Conservation (phyloP, 129 eudicot genomes). For the Tagetes erecta region DNA sequence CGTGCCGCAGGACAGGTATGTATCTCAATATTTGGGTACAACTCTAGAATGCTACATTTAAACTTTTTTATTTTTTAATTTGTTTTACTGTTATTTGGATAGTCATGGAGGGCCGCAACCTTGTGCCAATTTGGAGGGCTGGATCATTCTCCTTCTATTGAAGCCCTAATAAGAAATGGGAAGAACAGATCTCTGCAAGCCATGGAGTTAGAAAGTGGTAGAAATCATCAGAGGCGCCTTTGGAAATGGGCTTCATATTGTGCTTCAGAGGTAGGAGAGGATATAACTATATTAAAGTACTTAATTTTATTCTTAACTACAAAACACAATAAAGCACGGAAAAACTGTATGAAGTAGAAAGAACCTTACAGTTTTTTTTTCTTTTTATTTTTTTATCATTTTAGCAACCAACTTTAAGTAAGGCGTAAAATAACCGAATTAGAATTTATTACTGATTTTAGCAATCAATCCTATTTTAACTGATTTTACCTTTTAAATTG, state of each 20-base stretch:
- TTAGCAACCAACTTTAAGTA: background rate
- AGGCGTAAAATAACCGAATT: background rate
- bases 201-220: conserved; percentile 87
- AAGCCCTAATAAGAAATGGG: conserved; percentile 77
- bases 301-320: background rate
- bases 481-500: background rate
- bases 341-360: background rate
- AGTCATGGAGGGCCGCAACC: conserved; percentile 98
- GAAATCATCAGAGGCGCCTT: conserved; percentile 78
- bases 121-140: conserved; percentile 75
- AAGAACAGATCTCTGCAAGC: conserved; percentile 86
- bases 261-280: conserved; percentile 85
- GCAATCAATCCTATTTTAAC: background rate
- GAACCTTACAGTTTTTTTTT: background rate
- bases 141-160: conserved; percentile 63
- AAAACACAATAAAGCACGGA: background rate
- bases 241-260: conserved; percentile 98
- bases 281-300: background rate
- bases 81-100: conserved; percentile 26
- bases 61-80: background rate
- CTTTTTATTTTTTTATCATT: background rate
- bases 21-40: conserved; percentile 10
- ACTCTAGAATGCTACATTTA: background rate
- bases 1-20: conserved; percentile 97
- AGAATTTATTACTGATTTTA: background rate